These are phyloP conservation scores for Ophiostoma quercus DNA, from an alignment of 2,329 filamentous ascomycete genomes.

Conservation along the genomic window DNA sequence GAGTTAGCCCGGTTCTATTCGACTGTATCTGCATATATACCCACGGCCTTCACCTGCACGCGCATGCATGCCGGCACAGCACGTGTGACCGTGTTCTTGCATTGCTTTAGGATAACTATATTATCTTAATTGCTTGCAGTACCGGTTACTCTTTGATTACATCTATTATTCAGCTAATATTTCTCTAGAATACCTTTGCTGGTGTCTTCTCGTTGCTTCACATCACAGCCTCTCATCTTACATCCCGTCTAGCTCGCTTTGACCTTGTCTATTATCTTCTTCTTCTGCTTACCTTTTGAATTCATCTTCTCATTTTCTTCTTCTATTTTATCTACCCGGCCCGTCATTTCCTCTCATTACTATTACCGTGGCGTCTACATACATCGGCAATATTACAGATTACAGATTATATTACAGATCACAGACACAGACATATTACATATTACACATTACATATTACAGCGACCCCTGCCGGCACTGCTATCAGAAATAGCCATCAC, in stretches of 20 bases:
- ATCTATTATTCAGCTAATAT: too few species aligned
- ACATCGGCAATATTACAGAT: not conserved
- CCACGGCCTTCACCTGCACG: slow-evolving; percentile 8
- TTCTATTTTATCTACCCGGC: not conserved
- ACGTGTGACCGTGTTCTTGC: not conserved
- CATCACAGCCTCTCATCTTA: not conserved
- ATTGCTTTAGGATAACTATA: too few species aligned
- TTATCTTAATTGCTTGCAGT: too few species aligned
- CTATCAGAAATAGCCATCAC: not conserved
- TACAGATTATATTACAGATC: not conserved
- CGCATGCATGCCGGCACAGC: slow-evolving; percentile 18
- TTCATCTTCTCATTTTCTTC: not conserved
- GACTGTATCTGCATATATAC: too few species aligned
- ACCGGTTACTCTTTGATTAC: too few species aligned
- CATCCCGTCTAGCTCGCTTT: not conserved
- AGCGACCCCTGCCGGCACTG: not conserved
- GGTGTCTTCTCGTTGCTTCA: not conserved
- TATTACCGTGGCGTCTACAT: slow-evolving; percentile 2
- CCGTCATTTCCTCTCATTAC: not conserved
- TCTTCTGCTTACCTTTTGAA: not conserved
- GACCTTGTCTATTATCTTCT: not conserved
- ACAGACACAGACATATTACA: not conserved
- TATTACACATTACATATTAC: not conserved
- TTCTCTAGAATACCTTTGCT: too few species aligned
- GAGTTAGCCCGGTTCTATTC: too few species aligned